Conservation (phyloP, 768 basidiomycete species). For the Dacryopinax primogenitus region DNA sequence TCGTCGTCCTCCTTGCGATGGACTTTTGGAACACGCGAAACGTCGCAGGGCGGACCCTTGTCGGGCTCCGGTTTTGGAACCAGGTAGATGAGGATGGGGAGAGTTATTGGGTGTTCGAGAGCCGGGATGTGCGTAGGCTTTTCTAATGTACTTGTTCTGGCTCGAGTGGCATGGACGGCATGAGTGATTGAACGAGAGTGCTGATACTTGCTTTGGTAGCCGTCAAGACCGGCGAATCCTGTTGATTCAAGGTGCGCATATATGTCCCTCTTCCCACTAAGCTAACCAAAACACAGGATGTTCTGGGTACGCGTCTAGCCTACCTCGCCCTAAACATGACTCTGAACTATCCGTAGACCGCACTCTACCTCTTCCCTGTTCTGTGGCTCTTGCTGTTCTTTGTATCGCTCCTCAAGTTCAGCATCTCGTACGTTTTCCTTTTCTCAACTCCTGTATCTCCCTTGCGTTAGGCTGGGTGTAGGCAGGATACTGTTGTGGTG, state of each 20-base stretch:
- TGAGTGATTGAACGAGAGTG: neutral
- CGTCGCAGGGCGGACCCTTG: constrained; percentile 82
- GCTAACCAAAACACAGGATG: constrained; percentile 45
- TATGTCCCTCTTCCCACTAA: neutral
- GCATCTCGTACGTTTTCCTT: constrained; percentile 52
- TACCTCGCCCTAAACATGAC: constrained; percentile 16
- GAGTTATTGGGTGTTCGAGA: constrained; percentile 95
- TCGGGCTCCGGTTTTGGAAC: constrained; percentile 96
- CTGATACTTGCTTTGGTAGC: constrained; percentile 34
- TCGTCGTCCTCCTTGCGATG: constrained; percentile 87
- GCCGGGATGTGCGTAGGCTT: constrained; percentile 78
- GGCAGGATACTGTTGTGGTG: neutral
- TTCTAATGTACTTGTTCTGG: no score
- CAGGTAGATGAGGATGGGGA: constrained; percentile 97
- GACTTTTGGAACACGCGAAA: constrained; percentile 97
- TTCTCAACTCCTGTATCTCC: constrained; percentile 12
- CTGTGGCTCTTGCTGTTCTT: constrained; percentile 80
- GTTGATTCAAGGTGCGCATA: constrained; percentile 65
- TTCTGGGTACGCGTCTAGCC: constrained; percentile 57
- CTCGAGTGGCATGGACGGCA: no score
- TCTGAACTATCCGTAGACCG: constrained; percentile 40
- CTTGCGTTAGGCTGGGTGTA: no score
- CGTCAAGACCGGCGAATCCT: constrained; percentile 75
- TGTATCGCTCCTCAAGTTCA: constrained; percentile 79
- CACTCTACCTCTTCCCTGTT: constrained; percentile 77